Percentiles rank a stretch among this genome's conserved stretches.
Conservation (phyloP, 2,329 filamentous ascomycete genomes). For the Calonectria pauciramosa region DNA sequence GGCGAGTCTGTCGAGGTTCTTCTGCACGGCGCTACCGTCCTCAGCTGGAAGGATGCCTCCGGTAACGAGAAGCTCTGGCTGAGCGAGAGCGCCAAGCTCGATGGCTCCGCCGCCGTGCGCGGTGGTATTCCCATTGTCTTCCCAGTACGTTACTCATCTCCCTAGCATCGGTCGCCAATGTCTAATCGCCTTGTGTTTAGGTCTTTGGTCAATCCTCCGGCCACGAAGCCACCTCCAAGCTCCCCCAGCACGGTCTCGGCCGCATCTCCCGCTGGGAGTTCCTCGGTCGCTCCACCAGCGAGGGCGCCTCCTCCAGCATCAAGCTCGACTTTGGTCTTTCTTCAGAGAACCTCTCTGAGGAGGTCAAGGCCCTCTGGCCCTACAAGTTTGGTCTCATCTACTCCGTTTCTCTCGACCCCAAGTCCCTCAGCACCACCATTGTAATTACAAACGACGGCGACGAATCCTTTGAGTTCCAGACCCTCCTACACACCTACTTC, state of each 20-base stretch:
- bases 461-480: constrained; percentile 89
- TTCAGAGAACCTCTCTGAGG: constrained; percentile 76
- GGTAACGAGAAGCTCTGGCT: constrained; percentile 89
- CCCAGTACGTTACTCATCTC: constrained; percentile 72
- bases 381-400: constrained; percentile 93
- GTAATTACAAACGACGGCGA: constrained; percentile 91
- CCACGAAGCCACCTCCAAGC: constrained; percentile 80
- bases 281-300: constrained; percentile 80
- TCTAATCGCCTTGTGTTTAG: constrained; percentile 56
- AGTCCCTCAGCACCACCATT: constrained; percentile 83
- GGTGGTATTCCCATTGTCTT: constrained; percentile 95
- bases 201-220: constrained; percentile 87
- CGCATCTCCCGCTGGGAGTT: constrained; percentile 94
- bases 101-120: constrained; percentile 90
- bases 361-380: constrained; percentile 82
- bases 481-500: constrained; percentile 93
- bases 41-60: constrained; percentile 89
- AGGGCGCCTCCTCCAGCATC: constrained; percentile 73
- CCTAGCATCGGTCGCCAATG: not conserved
- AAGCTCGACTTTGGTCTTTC: constrained; percentile 97
- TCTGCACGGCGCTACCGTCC: constrained; percentile 92
- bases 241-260: constrained; percentile 96
- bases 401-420: constrained; percentile 85
- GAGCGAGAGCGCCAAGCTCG: constrained; percentile 82
- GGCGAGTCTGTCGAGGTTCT: constrained; percentile 90